Percentiles rank a stretch among this genome's conserved stretches.
These are phyloP conservation scores for Hylodesmum podocarpum DNA, from an alignment of 306 rosid species.

Conservation along the genomic window DNA sequence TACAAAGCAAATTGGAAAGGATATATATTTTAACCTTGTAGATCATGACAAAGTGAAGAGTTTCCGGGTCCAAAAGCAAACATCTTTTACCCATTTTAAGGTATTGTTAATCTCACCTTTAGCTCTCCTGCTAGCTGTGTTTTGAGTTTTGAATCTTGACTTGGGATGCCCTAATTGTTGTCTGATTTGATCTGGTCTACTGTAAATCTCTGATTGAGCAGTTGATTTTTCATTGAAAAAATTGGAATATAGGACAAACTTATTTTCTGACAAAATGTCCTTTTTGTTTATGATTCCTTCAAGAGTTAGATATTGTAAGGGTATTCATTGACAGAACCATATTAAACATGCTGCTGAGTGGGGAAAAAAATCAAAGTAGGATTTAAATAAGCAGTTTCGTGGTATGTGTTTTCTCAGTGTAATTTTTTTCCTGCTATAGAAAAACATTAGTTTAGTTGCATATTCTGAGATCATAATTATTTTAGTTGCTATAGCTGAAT, in stretches of 20 bases:
- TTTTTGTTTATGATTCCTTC: not conserved
- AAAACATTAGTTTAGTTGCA: not conserved
- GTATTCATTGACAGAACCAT: not conserved
- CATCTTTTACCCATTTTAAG: conserved; percentile 71
- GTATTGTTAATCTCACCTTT: conserved; percentile 37
- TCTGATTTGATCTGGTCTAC: not conserved
- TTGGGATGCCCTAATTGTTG: not conserved
- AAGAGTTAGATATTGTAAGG: not conserved
- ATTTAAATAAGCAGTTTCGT: not conserved
- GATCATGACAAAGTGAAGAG: conserved; percentile 92
- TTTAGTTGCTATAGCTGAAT: conserved; percentile 4
- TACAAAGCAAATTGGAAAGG: conserved; percentile 77
- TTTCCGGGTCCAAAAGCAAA: conserved; percentile 83
- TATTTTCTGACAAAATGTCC: not conserved
- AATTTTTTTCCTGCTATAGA: not conserved
- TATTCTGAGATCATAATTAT: not conserved
- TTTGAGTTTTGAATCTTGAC: too few species aligned
- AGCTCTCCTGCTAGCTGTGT: conserved; percentile 1
- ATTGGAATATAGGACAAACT: not conserved
- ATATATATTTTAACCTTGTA: conserved; percentile 89
- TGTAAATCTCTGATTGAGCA: not conserved
- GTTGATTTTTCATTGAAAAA: not conserved
- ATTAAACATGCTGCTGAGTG: not conserved
- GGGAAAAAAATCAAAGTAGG: not conserved
- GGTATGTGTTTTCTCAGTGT: not conserved